phyloP scores from a whole-genome alignment of 495 filamentous ascomycete genomes.

The Penicillium canariense region DNA sequence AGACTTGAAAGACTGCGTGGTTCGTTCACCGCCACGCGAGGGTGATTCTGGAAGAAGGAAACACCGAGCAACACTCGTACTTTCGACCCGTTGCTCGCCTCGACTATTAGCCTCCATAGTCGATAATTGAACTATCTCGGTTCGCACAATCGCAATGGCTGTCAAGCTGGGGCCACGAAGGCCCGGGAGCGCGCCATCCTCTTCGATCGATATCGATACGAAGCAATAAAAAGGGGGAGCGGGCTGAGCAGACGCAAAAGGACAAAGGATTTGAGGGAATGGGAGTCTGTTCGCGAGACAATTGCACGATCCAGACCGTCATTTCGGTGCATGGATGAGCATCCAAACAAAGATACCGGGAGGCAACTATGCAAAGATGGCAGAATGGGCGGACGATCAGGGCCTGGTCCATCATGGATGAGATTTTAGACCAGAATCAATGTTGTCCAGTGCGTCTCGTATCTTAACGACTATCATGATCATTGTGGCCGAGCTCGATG shows the following conservation, averaged over 20 bases:
- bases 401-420: neutral
- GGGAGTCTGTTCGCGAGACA: conserved; percentile 12
- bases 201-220: neutral
- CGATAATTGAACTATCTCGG: neutral
- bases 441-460: conserved; percentile 9
- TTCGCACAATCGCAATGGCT: neutral
- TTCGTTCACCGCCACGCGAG: conserved; percentile 9
- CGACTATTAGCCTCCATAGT: neutral
- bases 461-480: conserved; percentile 13
- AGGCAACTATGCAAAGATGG: conserved; percentile 2
- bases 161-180: neutral
- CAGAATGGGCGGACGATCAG: neutral
- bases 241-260: neutral
- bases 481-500: conserved; percentile 22
- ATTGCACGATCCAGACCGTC: conserved; percentile 17
- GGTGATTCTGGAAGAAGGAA: too few relatives aligned
- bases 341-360: conserved; percentile 7
- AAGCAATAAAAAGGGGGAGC: neutral
- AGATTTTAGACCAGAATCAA: too few relatives aligned
- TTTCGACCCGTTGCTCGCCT: neutral
- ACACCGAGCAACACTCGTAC: neutral
- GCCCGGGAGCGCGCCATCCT: neutral
- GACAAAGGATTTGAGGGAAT: neutral
- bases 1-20: too few relatives aligned
- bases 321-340: conserved; percentile 5